These are phyloP conservation scores for Miscanthus lutarioriparius DNA, from an alignment of 176 grass and related monocot genomes.

Conservation along the genomic window DNA sequence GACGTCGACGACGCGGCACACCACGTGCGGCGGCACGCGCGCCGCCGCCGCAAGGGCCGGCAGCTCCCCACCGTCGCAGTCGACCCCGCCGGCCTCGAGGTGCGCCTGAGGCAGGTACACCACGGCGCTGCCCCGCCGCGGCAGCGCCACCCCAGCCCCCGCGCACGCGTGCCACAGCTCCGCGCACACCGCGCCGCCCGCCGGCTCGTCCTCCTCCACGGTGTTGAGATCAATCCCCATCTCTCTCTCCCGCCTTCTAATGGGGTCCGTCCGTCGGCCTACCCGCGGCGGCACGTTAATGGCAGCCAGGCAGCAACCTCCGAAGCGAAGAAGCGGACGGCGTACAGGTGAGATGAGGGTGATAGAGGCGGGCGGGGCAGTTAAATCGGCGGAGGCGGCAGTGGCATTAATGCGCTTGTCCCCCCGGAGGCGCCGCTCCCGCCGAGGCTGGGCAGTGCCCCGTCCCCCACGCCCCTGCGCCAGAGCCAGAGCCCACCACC, in stretches of 20 bases:
- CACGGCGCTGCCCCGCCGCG: conserved; percentile 65
- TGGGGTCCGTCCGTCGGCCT: not conserved
- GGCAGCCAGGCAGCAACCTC: not conserved
- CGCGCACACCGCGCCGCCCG: conserved; percentile 50
- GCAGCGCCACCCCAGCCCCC: conserved; percentile 61
- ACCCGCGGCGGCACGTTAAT: conserved; percentile 17
- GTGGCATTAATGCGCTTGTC: conserved; percentile 35
- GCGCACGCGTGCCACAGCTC: conserved; percentile 98
- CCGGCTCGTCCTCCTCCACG: conserved; percentile 49
- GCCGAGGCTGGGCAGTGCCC: not conserved
- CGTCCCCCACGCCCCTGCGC: conserved; percentile 3
- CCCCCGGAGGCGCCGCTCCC: not conserved
- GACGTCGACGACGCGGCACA: conserved; percentile 80
- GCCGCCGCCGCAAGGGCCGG: not conserved
- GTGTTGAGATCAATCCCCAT: conserved; percentile 97
- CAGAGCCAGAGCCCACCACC: not conserved
- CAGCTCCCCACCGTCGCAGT: conserved; percentile 17
- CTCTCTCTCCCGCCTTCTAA: rapidly evolving
- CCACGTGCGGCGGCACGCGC: conserved; percentile 62
- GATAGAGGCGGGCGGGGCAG: not conserved
- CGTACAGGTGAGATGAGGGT: not conserved
- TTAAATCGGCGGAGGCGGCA: conserved; percentile 24
- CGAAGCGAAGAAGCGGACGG: not conserved
- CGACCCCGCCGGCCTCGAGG: conserved; percentile 53
- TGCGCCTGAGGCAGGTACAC: conserved; percentile 96